Evolutionary conservation across 176 grass and related monocot species (phyloP).

Genomic region (Aegilops umbellulata): DNA sequence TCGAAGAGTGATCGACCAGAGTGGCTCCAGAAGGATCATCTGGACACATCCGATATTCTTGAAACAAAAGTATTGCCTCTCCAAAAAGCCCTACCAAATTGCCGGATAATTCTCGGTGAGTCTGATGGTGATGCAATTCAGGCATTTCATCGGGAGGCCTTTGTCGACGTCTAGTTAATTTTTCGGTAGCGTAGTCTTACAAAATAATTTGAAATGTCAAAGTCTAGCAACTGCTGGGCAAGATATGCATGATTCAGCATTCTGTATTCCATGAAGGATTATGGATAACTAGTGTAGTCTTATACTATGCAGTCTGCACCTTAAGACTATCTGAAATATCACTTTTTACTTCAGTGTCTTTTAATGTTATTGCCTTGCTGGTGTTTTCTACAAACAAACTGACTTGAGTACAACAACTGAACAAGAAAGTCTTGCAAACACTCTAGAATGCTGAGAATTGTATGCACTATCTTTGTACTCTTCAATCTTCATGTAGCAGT

Average conservation of each 20-base stretch:
- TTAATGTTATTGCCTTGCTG: background rate
- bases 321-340: background rate
- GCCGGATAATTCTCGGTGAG: background rate
- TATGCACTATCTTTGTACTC: background rate
- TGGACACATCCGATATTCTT: background rate
- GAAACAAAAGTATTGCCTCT: background rate
- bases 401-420: background rate
- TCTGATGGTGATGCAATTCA: background rate
- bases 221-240: background rate
- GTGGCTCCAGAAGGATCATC: background rate
- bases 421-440: conserved; percentile 1
- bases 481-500: background rate
- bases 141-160: conserved; percentile 22
- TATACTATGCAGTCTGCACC: background rate
- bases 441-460: background rate
- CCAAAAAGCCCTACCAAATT: background rate
- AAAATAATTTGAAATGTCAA: background rate
- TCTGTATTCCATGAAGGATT: background rate
- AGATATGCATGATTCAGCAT: background rate
- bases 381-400: background rate
- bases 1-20: background rate
- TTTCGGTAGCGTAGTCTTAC: background rate
- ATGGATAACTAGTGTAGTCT: background rate
- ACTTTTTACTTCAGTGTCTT: background rate
- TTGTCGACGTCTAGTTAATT: background rate